Percentiles rank a stretch among this genome's conserved stretches.
phyloP scores from a whole-genome alignment of 1,139 yeast species.

The Hansenula lynferdii region DNA sequence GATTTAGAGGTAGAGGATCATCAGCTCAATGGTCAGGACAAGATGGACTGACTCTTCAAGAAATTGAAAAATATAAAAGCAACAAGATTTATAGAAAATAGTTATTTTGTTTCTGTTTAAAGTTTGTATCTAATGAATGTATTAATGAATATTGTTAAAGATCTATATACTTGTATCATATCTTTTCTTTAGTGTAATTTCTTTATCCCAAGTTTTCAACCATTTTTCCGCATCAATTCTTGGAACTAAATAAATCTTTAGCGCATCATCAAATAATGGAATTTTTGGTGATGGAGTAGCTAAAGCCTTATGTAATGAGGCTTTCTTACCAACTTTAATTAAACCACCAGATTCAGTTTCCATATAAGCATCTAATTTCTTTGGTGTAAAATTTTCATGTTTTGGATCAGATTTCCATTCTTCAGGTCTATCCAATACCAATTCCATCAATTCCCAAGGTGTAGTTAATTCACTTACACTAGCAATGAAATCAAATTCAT shows the following conservation, averaged over 20 bases:
- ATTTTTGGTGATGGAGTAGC: conserved; percentile 59
- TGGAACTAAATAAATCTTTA: conserved; percentile 78
- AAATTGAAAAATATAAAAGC: conserved; percentile 47
- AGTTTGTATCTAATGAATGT: no score
- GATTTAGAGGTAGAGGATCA: conserved; percentile 53
- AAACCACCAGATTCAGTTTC: conserved; percentile 84
- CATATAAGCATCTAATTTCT: conserved; percentile 67
- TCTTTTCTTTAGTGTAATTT: conserved; percentile 52
- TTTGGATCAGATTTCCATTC: conserved; percentile 67
- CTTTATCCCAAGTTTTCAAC: conserved; percentile 66
- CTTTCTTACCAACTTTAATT: conserved; percentile 78
- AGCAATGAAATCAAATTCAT: conserved; percentile 79
- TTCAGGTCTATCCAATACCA: conserved; percentile 58
- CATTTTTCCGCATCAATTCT: conserved; percentile 60
- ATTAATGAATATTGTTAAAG: no score
- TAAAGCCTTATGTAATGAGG: conserved; percentile 59
- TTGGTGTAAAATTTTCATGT: conserved; percentile 53
- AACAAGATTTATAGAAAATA: conserved; percentile 30
- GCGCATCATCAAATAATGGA: conserved; percentile 74
- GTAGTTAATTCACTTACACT: conserved; percentile 69
- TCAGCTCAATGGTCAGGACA: conserved; percentile 48
- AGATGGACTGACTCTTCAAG: conserved; percentile 41
- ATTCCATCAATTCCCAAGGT: conserved; percentile 50
- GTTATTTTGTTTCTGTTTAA: no score
- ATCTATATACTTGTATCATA: conserved; percentile 3